phyloP scores from a whole-genome alignment of 2,329 filamentous ascomycete genomes.

The Neophaeococcomyces mojaviensis region DNA sequence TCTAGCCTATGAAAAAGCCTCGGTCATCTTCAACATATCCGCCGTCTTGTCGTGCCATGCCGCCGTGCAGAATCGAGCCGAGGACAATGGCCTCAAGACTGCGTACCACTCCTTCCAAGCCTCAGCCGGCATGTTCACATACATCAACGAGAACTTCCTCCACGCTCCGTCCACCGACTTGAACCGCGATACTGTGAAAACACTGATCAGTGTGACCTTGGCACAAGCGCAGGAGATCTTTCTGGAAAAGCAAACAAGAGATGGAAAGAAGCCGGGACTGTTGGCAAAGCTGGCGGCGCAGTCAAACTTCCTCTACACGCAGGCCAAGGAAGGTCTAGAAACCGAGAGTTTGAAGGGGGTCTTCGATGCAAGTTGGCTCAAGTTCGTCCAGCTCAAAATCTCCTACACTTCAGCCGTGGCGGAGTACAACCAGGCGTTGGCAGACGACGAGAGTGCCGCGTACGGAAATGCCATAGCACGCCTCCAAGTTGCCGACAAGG shows the following conservation, averaged over 20 bases:
- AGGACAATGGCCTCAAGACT: constrained; percentile 88
- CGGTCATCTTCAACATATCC: constrained; percentile 98
- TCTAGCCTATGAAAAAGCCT: constrained; percentile 94
- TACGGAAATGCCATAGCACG: constrained; percentile 80
- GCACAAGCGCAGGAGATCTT: constrained; percentile 97
- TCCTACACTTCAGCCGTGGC: constrained; percentile 76
- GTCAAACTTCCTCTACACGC: constrained; percentile 76
- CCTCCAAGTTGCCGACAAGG: constrained; percentile 69
- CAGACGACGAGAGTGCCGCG: constrained; percentile 80
- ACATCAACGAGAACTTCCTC: constrained; percentile 99
- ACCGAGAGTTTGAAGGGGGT: constrained; percentile 85
- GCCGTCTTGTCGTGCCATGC: constrained; percentile 94
- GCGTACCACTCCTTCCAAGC: constrained; percentile 98
- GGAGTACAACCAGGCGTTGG: constrained; percentile 86
- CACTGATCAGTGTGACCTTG: constrained; percentile 83
- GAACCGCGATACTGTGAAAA: constrained; percentile 91
- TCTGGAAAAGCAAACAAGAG: constrained; percentile 86
- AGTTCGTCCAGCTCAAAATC: constrained; percentile 65
- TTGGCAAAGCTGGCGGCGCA: constrained; percentile 91
- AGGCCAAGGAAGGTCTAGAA: constrained; percentile 82
- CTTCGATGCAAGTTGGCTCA: constrained; percentile 89
- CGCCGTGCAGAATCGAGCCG: constrained; percentile 80
- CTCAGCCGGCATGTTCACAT: constrained; percentile 98
- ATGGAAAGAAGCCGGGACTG: constrained; percentile 85
- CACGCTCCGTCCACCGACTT: constrained; percentile 95